A percentile compares a stretch with the other conserved stretches of the same genome.
These are phyloP conservation scores for Paxillus ammoniavirescens DNA, from an alignment of 768 basidiomycete genomes.

Conservation along the genomic window DNA sequence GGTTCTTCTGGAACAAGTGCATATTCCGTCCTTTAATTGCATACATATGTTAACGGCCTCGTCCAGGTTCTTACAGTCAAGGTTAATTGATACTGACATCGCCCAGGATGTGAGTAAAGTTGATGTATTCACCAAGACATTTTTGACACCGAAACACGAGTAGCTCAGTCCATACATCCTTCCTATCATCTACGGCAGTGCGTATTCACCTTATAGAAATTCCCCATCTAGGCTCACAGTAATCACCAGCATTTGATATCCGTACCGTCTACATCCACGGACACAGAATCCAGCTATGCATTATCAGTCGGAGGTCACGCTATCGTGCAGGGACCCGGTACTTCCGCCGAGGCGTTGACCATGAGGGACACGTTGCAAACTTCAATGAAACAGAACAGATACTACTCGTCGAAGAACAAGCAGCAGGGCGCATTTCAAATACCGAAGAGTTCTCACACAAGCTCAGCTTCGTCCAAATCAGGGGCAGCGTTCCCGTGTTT, in stretches of 20 bases:
- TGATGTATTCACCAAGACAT: background rate
- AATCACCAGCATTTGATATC: constrained; percentile 75
- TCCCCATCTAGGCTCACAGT: background rate
- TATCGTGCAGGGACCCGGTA: constrained; percentile 96
- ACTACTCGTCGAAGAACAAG: constrained; percentile 67
- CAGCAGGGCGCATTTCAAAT: constrained; percentile 37
- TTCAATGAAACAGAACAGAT: constrained; percentile 99
- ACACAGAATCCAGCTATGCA: constrained; percentile 74
- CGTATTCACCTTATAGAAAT: constrained; percentile 34
- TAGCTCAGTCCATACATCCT: constrained; percentile 89
- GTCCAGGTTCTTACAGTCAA: constrained; percentile 51
- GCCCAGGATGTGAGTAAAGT: constrained; percentile 60
- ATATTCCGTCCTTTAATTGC: background rate
- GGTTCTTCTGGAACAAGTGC: constrained; percentile 96
- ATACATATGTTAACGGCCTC: constrained; percentile 3
- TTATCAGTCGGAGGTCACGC: constrained; percentile 92
- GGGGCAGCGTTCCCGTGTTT: constrained; percentile 91
- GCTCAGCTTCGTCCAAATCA: constrained; percentile 88
- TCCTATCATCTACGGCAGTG: constrained; percentile 93
- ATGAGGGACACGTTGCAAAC: constrained; percentile 88
- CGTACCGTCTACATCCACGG: constrained; percentile 74
- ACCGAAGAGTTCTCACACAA: constrained; percentile 53
- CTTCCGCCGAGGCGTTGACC: constrained; percentile 91
- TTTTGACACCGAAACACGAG: constrained; percentile 10
- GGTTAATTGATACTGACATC: constrained; percentile 56